Base-by-base conservation (phyloP, 2,329 filamentous ascomycete genomes). In the Beauveria sp. region DNA sequence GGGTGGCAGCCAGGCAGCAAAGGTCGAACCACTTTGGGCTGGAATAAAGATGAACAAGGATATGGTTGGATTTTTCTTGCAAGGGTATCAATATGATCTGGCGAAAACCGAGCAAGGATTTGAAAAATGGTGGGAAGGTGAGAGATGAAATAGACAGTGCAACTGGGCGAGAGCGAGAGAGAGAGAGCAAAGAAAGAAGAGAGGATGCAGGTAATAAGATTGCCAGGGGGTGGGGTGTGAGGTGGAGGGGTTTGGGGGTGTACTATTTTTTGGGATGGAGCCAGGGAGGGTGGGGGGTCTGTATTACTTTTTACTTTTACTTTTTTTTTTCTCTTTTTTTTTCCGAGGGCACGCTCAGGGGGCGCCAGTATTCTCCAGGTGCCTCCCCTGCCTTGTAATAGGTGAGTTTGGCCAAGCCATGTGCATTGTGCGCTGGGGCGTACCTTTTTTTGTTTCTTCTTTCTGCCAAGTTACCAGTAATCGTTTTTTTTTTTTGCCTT, bases 11-110 rank as follows among this genome's bases (percentile, higher is more conserved):
- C 42, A 30, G 40, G 42, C 45, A 50, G 30, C 20, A 26, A 46
- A 56, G 26, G 26, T 58, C 56, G 56, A 58, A 58, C 56, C 56
- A 58, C 56, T 51, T 58, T 58, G 56, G 56, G 54, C 56, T 51
- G 56, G 45, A 50, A 46, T 34, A 49, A 30, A 38, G 22, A 24
- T 46, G 58, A 46, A 40, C 58, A 60, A 53, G 58, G 58, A 20
- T 52, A 38, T 45, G 18, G 12, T 40, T 54, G 51, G 20, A 22
- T 28, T 53, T 16, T n/a, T 22, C 16, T 46, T 56, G 43, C 54
- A 57, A 57, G 54, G 54, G 45, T 34, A 51, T 34, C 1, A 18
- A 49, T 58, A 51, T 43, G 56, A 58, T 58, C 56, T 57, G 54
- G 45, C 55, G 28, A 58, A 50, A 40, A 26, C 40, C 30, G 26